Conservation (phyloP, 2,329 filamentous ascomycete species). For the Colletotrichum caudatum region DNA sequence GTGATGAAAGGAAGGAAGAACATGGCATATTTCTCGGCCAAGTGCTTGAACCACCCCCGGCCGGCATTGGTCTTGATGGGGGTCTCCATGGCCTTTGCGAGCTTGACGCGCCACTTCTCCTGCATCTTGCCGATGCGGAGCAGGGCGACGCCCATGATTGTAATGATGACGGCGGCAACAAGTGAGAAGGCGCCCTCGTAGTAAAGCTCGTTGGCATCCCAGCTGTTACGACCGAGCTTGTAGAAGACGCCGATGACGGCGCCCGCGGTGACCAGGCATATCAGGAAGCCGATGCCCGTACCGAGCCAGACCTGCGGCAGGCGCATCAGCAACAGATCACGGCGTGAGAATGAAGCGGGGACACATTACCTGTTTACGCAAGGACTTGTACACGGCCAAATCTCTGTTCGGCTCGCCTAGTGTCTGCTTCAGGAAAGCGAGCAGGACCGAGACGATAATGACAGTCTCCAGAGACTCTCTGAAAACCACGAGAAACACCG, state of each 20-base stretch:
- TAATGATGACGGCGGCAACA: conserved; percentile 83
- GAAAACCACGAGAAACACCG: conserved; percentile 91
- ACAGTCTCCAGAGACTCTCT: conserved; percentile 85
- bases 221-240: conserved; percentile 72
- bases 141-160: conserved; percentile 82
- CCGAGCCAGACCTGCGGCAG: conserved; percentile 69
- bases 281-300: conserved; percentile 66
- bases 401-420: conserved; percentile 74
- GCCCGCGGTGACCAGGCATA: conserved; percentile 72
- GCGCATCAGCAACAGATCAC: conserved; percentile 4
- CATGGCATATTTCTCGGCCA: conserved; percentile 84
- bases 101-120: conserved; percentile 88
- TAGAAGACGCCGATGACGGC: conserved; percentile 79
- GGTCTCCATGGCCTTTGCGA: conserved; percentile 74
- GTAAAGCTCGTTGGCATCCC: conserved; percentile 76
- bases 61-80: conserved; percentile 59
- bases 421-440: conserved; percentile 87
- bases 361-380: conserved; percentile 69
- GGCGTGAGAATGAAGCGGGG: not conserved
- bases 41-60: conserved; percentile 67
- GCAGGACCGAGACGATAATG: conserved; percentile 88
- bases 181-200: conserved; percentile 86
- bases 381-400: conserved; percentile 71
- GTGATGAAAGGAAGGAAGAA: conserved; percentile 89
- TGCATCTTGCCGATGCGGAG: conserved; percentile 86